Evolutionary conservation across 1,284 basidiomycete species (phyloP), one percentile per base, ranked within the genome.

Genomic region (Mrakiaceae sp.): DNA sequence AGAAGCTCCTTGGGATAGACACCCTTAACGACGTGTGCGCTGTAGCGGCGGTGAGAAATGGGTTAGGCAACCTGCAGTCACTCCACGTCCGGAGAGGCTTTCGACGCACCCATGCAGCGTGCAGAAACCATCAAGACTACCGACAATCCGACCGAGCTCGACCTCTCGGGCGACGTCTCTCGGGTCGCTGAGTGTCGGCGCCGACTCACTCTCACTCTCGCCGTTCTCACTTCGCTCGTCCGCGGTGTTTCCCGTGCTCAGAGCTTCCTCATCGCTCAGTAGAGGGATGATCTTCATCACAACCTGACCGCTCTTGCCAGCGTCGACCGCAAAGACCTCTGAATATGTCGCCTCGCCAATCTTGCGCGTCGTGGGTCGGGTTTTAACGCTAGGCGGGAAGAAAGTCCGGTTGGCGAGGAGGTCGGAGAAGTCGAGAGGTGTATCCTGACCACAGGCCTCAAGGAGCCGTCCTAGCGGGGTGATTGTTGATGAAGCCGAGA

Each of bases 321-420:
- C 46, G 1, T 85, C 84, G 59, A 93, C 84, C 4, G 86, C 86
- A 76, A 91, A 98, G n/a, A 98, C 96, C 73, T 98, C 95, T 0
- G 92, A 96, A 75, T 89, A 98, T 58, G 89, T 92, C 10, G 95
- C 95, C 77, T 98, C 95, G 56, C 94, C 95, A 62, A 97, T 86
- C 77, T 98, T 98, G 68, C 27, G 27, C 27, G 27, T 27, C 27
- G 27, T 27, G 27, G 27, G 27, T 27, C 27, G 27, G 27, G 27
- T 27, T 27, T 27, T 27, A 2, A 27, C 27, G 27, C 27, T 27
- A 27, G 27, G 27, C 27, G 27, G 27, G 27, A 27, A 27, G 27
- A 27, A 27, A 27, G 27, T 27, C 27, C 27, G 27, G 27, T 27
- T 27, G 27, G 27, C 27, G 27, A 27, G 27, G 27, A 27, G 27